Evolutionary conservation across 805 yeast species (phyloP), one percentile per base, ranked within the genome.

Genomic region (Nakazawaea ambrosiae): DNA sequence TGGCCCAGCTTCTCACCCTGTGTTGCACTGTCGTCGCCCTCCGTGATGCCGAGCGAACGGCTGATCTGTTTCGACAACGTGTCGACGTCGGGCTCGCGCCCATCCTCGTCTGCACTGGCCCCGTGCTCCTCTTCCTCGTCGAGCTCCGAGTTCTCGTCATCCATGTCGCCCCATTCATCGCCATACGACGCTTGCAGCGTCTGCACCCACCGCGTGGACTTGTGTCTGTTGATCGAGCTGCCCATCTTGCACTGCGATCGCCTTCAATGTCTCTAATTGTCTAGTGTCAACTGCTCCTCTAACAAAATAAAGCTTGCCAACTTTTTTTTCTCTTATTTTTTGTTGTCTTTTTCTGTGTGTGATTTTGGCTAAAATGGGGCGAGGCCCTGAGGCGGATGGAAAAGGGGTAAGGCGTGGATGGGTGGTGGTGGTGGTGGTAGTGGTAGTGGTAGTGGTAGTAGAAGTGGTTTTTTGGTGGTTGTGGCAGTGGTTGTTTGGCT

Each of bases 161-260:
- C 26, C n/a, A 31, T 36, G 16, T 40, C 28, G 6, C 31, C 36
- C 44, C 44, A 41, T 14, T 34, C 37, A 17, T 41, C 44, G 16
- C 43, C 43, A 22, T 41, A 41, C 15, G 37, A 33, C 11, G 39
- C 23, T 4, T 32, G 26, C 19, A 8, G 24, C 5, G 20, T 33
- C 23, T 41, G 37, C 7, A 38, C 37, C 44, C 44, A 41, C 17
- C 44, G 27, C 19, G 34, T 33, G 15, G 44, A 41, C 24, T 33
- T 41, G 24, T 33, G 44, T 26, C 44, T 28, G 20, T 37, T 41
- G 10, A 41, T 37, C 18, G 24, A 22, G 24, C 24, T 22, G 24
- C 10, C 7, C 24, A 22, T 22, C n/a, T n/a, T n/a, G n/a, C n/a
- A n/a, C n/a, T 27, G 30, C 16, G 11, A 5, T 14, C 9, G 31